These are phyloP conservation scores for Lipomyces spencermartinsiae DNA, from an alignment of 805 yeast genomes.

Conservation along the genomic window DNA sequence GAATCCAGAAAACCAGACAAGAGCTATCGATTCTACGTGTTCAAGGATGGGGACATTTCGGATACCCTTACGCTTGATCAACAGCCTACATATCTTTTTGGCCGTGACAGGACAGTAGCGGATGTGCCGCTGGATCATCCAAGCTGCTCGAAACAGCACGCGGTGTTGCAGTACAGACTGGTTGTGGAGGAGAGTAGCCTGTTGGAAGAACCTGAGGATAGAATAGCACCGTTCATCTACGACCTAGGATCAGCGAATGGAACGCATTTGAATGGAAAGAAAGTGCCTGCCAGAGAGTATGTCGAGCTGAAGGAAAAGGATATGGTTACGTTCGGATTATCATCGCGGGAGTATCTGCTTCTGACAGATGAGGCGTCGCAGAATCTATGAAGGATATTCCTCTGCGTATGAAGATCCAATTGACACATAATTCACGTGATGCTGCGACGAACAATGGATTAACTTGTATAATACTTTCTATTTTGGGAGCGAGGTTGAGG, in stretches of 20 bases:
- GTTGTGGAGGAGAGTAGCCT: conserved; percentile 24
- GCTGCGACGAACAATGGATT: background rate
- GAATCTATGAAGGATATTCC: background rate
- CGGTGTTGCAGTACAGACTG: conserved; percentile 54
- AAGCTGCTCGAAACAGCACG: conserved; percentile 80
- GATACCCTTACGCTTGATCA: conserved; percentile 33
- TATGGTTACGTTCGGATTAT: conserved; percentile 49
- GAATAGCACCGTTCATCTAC: conserved; percentile 49
- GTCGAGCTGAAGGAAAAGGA: conserved; percentile 54
- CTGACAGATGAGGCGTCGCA: conserved; percentile 28
- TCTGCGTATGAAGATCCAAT: background rate
- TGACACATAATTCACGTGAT: background rate
- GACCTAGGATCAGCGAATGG: conserved; percentile 59
- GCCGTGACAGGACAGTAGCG: conserved; percentile 37
- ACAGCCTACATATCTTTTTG: conserved; percentile 36
- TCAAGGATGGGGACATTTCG: conserved; percentile 34
- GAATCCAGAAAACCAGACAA: conserved; percentile 36
- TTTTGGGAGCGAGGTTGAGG: no score
- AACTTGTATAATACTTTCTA: background rate
- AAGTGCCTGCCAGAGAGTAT: conserved; percentile 51
- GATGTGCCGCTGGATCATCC: conserved; percentile 40
- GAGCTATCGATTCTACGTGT: conserved; percentile 35
- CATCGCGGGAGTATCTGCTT: conserved; percentile 39
- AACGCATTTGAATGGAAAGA: conserved; percentile 52
- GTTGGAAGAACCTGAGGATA: conserved; percentile 20